phyloP scores from a whole-genome alignment of 1,284 basidiomycete species.

The Cryptococcus sp. region DNA sequence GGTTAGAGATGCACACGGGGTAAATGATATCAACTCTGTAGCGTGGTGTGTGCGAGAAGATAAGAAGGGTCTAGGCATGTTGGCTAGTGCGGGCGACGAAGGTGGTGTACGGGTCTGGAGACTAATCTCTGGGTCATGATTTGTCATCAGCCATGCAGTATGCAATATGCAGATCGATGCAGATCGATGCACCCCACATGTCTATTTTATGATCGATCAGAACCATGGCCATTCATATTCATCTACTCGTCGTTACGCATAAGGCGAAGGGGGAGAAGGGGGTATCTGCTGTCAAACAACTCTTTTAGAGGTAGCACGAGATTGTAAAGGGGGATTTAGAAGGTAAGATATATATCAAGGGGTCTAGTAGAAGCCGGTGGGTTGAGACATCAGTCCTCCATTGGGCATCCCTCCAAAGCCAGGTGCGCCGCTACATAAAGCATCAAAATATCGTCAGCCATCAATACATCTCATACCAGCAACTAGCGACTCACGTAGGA shows the following conservation, averaged over 20 bases:
- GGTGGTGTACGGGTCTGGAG: constrained; percentile 59
- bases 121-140: constrained; percentile 14
- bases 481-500: constrained; percentile 33
- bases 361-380: constrained; percentile 51
- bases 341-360: background rate
- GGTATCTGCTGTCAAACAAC: background rate
- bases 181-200: too few relatives aligned
- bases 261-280: background rate
- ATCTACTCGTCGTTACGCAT: too few relatives aligned
- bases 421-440: constrained; percentile 10
- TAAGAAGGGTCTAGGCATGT: constrained; percentile 44
- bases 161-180: too few relatives aligned
- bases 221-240: too few relatives aligned
- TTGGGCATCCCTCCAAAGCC: constrained; percentile 26
- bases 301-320: background rate
- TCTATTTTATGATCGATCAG: too few relatives aligned
- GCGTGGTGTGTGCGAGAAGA: constrained; percentile 54
- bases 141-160: background rate
- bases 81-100: constrained; percentile 61
- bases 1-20: constrained; percentile 51
- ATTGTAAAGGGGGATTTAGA: background rate
- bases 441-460: background rate
- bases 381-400: constrained; percentile 45
- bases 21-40: constrained; percentile 59
- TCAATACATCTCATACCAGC: background rate